These are phyloP conservation scores for Apiospora pterosperma DNA, from an alignment of 2,329 filamentous ascomycete species.

Conservation along the genomic window DNA sequence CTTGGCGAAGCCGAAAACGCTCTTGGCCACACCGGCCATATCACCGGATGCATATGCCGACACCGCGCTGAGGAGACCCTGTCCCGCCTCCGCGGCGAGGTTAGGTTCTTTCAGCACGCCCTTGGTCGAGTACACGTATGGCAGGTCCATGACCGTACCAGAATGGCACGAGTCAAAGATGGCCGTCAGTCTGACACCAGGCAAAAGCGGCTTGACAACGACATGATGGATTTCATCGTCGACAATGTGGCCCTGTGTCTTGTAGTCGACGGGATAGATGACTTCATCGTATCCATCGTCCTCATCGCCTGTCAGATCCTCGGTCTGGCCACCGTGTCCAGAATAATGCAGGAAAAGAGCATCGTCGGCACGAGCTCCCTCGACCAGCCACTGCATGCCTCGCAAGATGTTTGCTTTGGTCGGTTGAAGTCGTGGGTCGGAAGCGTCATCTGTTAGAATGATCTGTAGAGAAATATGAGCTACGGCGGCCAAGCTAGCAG, in stretches of 20 bases:
- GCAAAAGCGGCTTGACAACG: constrained; percentile 57
- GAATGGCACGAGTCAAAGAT: constrained; percentile 68
- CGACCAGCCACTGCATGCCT: constrained; percentile 74
- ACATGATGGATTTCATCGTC: constrained; percentile 81
- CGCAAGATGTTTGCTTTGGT: constrained; percentile 74
- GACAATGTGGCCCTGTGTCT: constrained; percentile 75
- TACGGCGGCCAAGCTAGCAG: not conserved
- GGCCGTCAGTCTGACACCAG: constrained; percentile 57
- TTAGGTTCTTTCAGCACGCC: constrained; percentile 67
- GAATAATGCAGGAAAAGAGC: constrained; percentile 63
- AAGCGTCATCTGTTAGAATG: constrained; percentile 71
- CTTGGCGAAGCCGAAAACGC: constrained; percentile 81
- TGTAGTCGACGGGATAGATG: constrained; percentile 80
- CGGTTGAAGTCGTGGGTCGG: constrained; percentile 65
- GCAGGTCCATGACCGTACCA: constrained; percentile 62
- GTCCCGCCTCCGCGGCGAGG: constrained; percentile 63
- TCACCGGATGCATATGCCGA: constrained; percentile 67
- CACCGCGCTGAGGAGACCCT: constrained; percentile 58
- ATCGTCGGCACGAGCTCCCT: constrained; percentile 69
- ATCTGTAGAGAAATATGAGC: constrained; percentile 34
- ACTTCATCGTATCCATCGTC: constrained; percentile 81
- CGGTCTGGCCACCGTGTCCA: constrained; percentile 75
- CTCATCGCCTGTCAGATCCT: constrained; percentile 76
- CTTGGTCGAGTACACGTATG: constrained; percentile 67
- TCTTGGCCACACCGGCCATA: constrained; percentile 75